phyloP scores from a whole-genome alignment of 371 early-diverging fungal genomes.

The Mucor irregularis region DNA sequence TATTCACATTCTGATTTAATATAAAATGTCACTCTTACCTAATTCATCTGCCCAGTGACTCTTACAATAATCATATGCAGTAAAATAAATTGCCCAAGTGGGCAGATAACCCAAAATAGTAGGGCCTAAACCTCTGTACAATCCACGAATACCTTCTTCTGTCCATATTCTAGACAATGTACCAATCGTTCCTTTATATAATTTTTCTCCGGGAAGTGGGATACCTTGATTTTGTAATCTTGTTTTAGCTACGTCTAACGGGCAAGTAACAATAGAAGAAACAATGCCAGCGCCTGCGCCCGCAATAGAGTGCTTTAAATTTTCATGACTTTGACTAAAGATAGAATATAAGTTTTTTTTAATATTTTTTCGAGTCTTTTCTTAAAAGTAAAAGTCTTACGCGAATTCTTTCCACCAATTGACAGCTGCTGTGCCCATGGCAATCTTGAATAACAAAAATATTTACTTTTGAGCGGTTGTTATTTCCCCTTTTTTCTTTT shows the following conservation, averaged over 20 bases:
- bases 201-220: slow-evolving; percentile 22
- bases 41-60: slow-evolving; percentile 17
- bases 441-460: neutral
- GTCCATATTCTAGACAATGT: slow-evolving; percentile 75
- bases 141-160: slow-evolving; percentile 87
- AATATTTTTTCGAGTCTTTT: no score
- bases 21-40: slow-evolving; percentile 28
- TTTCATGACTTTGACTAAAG: slow-evolving; percentile 51
- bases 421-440: slow-evolving; percentile 29
- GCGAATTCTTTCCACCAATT: slow-evolving; percentile 46
- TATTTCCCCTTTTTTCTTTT: neutral
- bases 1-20: slow-evolving; percentile 20
- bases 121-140: slow-evolving; percentile 89
- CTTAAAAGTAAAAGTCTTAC: slow-evolving; percentile 9
- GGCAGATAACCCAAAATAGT: slow-evolving; percentile 89
- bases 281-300: slow-evolving; percentile 85
- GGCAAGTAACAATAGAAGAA: slow-evolving; percentile 85
- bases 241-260: slow-evolving; percentile 95
- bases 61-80: slow-evolving; percentile 75
- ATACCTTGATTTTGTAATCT: slow-evolving; percentile 91
- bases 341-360: neutral
- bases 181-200: slow-evolving; percentile 53
- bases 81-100: slow-evolving; percentile 92
- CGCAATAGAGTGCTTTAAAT: slow-evolving; percentile 74
- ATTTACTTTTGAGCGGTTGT: neutral